A percentile compares a stretch with the other conserved stretches of the same genome.
These are phyloP conservation scores for Lolium perenne DNA, from an alignment of 176 grass and related monocot species.

Conservation along the genomic window DNA sequence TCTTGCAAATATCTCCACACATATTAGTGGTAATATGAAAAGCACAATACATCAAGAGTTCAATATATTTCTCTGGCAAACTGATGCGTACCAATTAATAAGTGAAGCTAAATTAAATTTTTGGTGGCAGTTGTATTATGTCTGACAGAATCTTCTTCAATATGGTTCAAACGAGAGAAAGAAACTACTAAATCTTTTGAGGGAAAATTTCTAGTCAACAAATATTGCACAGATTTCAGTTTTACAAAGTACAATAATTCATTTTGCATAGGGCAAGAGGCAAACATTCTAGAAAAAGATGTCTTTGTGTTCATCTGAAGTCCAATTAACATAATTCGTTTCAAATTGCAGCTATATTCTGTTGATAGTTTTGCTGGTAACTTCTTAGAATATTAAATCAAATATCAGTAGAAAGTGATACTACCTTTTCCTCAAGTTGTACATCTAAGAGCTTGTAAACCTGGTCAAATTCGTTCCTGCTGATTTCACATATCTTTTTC, in stretches of 20 bases:
- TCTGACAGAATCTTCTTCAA: constrained; percentile 3
- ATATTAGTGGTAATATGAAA: constrained; percentile 17
- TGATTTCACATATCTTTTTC: constrained; percentile 95
- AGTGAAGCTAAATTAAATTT: not conserved
- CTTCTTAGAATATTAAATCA: not conserved
- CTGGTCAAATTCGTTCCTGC: constrained; percentile 79
- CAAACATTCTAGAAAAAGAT: constrained; percentile 23
- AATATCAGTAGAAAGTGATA: not conserved
- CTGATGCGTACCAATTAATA: not conserved
- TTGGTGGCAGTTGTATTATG: not conserved
- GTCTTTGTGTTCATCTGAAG: not conserved
- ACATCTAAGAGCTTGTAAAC: constrained; percentile 83
- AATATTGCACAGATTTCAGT: constrained; percentile 19
- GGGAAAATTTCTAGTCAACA: not conserved
- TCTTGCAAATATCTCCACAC: not conserved
- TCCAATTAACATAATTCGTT: not conserved
- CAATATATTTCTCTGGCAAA: not conserved
- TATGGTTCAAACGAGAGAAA: not conserved
- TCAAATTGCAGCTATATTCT: not conserved
- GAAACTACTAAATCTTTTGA: not conserved
- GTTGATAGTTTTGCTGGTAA: constrained; percentile 14
- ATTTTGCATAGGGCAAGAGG: not conserved
- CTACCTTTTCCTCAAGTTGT: constrained; percentile 87
- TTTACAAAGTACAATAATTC: constrained; percentile 13
- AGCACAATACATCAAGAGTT: not conserved